Evolutionary conservation across 192 early-diverging fungal species (phyloP), one percentile per base, ranked within the genome.

Genomic region (Coemansia sp.): DNA sequence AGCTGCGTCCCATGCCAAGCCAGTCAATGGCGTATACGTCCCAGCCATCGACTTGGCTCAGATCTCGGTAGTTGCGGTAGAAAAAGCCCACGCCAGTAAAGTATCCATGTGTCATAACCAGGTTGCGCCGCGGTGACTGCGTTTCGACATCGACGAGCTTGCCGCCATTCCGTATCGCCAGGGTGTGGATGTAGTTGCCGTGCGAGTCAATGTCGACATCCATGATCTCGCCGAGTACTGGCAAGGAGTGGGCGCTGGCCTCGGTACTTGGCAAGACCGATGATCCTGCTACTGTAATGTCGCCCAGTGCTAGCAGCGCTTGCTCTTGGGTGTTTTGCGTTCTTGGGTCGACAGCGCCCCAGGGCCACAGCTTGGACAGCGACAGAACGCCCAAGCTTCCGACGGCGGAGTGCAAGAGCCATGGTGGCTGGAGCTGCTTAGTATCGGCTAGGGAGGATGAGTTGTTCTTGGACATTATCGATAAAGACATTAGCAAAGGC

Each of bases 1-100:
- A 89, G 66, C 86, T 89, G 69, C 91, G 86, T 36, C 91, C 95
- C 93, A 94, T 95, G n/a, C 96, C 94, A 1, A 98, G 83, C 96
- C 96, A 98, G 85, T 98, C 95, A 48, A 85, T 74, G 31, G 74
- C 33, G 36, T 77, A 84, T 8, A 84, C 31, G 59, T 75, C 63
- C 73, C 82, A 79, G 21, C 68, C 69, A 23, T 61, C 67, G 10
- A 67, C 68, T 46, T 73, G 60, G 67, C 73, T 72, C 43, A 84
- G 74, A 60, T 69, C 70, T 11, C 43, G 43, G 65, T 71, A 79
- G 60, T 84, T 84, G 70, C 82, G 77, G 66, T 67, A 84, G 65
- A 67, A 84, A 59, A 74, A 79, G 8, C 82, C 82, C 11, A 84
- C 61, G 8, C 82, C 82, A 1, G 77, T 79, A 40, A 78, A 78